Percentiles rank a stretch among this genome's conserved stretches.
Evolutionary conservation across 2,329 filamentous ascomycete genomes (phyloP).

Genomic region (Neopestalotiopsis sp.): DNA sequence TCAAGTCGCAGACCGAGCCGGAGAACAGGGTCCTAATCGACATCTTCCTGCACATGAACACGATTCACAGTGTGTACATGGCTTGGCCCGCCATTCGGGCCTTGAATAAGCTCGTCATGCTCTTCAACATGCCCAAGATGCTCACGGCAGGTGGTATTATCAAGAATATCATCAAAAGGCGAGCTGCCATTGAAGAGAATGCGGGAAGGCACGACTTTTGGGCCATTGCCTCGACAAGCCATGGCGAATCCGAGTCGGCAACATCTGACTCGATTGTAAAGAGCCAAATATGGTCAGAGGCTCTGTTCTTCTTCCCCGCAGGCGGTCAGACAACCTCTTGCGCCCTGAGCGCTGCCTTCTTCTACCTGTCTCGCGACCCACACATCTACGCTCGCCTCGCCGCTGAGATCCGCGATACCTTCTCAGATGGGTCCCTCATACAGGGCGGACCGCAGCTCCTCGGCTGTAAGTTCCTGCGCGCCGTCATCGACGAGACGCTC

Average conservation of each 20-base stretch:
- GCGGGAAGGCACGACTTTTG: too few species aligned
- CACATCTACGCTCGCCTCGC: slow-evolving; percentile 32
- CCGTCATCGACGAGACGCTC: slow-evolving; percentile 27
- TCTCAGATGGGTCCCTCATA: too few species aligned
- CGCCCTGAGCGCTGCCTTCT: slow-evolving; percentile 38
- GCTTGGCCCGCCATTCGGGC: not conserved
- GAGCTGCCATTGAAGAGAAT: not conserved
- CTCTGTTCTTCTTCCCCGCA: slow-evolving; percentile 16
- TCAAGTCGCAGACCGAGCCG: slow-evolving; percentile 26
- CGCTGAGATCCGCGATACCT: slow-evolving; percentile 26
- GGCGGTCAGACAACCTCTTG: slow-evolving; percentile 38
- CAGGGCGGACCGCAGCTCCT: too few species aligned
- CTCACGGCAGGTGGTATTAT: not conserved
- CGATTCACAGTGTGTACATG: slow-evolving; percentile 3
- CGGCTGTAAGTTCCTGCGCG: not conserved
- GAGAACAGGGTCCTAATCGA: not conserved
- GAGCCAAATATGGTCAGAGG: slow-evolving; percentile 12
- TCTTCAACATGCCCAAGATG: not conserved
- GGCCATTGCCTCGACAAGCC: too few species aligned
- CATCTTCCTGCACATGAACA: not conserved
- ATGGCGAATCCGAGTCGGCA: too few species aligned
- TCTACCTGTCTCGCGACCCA: slow-evolving; percentile 40
- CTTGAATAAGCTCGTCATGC: not conserved
- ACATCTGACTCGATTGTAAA: too few species aligned
- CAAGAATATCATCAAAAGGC: slow-evolving; percentile 6